Evolutionary conservation across 73 alveolate genomes (phyloP), one percentile per base, ranked within the genome.

Genomic region (Effrenium voratum): DNA sequence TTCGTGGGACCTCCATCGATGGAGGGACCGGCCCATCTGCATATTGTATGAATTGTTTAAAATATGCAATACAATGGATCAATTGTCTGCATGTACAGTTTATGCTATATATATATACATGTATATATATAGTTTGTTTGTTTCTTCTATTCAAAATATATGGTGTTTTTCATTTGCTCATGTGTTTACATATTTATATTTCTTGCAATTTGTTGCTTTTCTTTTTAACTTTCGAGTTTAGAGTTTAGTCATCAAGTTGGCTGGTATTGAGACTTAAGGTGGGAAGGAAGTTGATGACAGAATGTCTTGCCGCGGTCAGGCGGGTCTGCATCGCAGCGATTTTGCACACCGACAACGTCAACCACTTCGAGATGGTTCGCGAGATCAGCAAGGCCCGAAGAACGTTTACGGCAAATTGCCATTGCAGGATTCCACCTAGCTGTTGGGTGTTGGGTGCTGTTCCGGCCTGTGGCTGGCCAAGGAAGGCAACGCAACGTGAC

Each of bases 311-410:
- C 36, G 5, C 10, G 34, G 79, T 46, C 55, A 92, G 98, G 91
- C 90, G 92, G 30, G 66, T 92, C 30, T 92, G 98, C 30, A 92
- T 92, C 76, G 98, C 98, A 15, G 75, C 98, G 72, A 92, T 92
- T 81, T 43, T 92, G 57, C 98, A 92, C 92, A 92, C 98, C 19
- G 98, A 92, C 70, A 92, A 92, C 66, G 98, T 77, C 66, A 72
- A 92, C 68, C 98, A 92, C 41, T 92, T 92, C 30, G 98, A 92
- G 68, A 92, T 92, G 98, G 98, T 92, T 40, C 81, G 98, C 41
- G 97, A 90, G 80, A 90, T 90, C 97, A 90, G 97, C 97, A 90
- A 90, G 97, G 97, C 87, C 46, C 32, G 66, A 45, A 16, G 36
- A n/a, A n/a, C n/a, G n/a, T n/a, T n/a, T n/a, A n/a, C n/a, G n/a